Evolutionary conservation across 2,329 filamentous ascomycete species (phyloP), one percentile per base, ranked within the genome.

Genomic region (Colletotrichum musae): DNA sequence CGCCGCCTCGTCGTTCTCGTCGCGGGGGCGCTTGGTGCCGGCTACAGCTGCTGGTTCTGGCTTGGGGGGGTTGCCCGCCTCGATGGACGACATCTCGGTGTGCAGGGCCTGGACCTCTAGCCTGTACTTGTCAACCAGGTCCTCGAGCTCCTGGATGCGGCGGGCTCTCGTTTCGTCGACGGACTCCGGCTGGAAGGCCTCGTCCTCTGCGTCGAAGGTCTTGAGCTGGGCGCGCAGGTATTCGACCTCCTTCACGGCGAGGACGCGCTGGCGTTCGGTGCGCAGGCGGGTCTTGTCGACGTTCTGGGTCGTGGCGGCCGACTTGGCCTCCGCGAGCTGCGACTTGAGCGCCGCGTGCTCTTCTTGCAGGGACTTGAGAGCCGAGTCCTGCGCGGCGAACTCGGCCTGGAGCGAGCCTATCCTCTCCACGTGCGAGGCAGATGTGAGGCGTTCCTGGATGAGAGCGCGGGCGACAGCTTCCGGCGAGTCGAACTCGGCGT

Each of bases 151-250:
- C 58, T 92, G 88, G 18, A 97, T 91, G 24, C 94, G 92, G 71
- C 91, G 86, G 0, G 87, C 84, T 72, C 94, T 95, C 21, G 90
- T 87, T 73, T 92, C 88, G 75, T 99, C 94, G 62, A 93, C 92
- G 51, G 89, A 90, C 41, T 94, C 93, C 0, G 93, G 90, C 64
- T 95, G 91, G 82, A 98, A 93, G 0, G 95, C 95, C 61, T 90
- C 89, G 75, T 98, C 95, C 79, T 99, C 96, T 0, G 90, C 88
- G 75, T 98, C 94, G 70, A 97, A 92, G 0, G 93, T 92, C 81
- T 95, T 95, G 63, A 98, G 87, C 79, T 99, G 96, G 0, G 94
- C 95, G 24, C 96, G 93, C 6, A 99, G 87, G 77, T 97, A 97
- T 73, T 98, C 95, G 0, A 96, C 94, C 78, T 99, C 97, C 77